Evolutionary conservation across 768 basidiomycete genomes (phyloP), one percentile per base, ranked within the genome.

Genomic region (Pleurotus eryngii): DNA sequence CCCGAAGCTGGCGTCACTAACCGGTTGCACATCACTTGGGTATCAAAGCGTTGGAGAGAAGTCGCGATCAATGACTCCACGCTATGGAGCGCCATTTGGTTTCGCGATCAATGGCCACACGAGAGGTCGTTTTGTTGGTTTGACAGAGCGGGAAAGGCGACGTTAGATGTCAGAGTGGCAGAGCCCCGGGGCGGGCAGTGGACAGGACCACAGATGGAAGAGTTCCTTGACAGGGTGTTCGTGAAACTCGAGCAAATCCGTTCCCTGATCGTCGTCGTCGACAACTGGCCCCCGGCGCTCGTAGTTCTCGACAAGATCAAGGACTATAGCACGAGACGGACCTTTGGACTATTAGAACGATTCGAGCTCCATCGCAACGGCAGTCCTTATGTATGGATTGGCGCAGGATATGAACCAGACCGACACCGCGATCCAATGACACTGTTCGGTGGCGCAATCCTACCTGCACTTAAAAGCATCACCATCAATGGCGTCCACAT

Each of bases 51-150:
- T 40, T 85, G 85, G 85, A 76, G 86, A 53, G 67, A 67, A 30
- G 65, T 79, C 15, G 78, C 79, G 53, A 67, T 80, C 35, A 67
- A 66, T 18, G 81, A 86, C 61, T 63, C 75, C 1, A 81, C 78
- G 15, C 59, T 87, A 27, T 87, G 86, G 86, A 86, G 80, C 62
- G 81, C 82, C 15, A 76, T 90, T 56, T 85, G 80, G 80, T 86
- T 89, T 65, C 75, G 76, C 49, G 83, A 85, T 42, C 56, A 62
- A 12, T 74, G 80, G 47, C 72, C 78, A 12, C 83, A 80, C 61
- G 67, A 74, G 14, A 78, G 81, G 30, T 81, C 86, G 5, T 70
- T 78, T 56, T 70, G 77, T 46, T 88, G 82, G 76, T 72, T 89
- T 56, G 72, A 81, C 17, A 75, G 88, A 53, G 79, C 86, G 2